A percentile compares a stretch with the other conserved stretches of the same genome.
Evolutionary conservation across 108 stramenopile genomes (phyloP).

Genomic region (Fistulifera pelliculosa): DNA sequence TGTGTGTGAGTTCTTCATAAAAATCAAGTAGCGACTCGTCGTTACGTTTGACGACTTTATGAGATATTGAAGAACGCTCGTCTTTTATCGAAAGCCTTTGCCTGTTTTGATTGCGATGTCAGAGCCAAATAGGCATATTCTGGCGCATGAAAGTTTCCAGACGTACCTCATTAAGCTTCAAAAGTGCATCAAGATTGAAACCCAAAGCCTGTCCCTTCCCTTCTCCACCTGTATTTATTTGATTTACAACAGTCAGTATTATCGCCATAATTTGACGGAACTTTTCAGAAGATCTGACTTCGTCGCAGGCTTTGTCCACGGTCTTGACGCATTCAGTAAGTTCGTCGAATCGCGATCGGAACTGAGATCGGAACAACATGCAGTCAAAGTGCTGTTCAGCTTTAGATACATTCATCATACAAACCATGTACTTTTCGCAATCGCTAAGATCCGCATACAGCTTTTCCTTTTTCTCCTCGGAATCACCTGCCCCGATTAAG

Average conservation of each 20-base stretch:
- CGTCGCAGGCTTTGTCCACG: slow-evolving; percentile 74
- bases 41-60: slow-evolving; percentile 69
- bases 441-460: slow-evolving; percentile 55
- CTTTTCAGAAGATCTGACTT: slow-evolving; percentile 53
- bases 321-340: slow-evolving; percentile 41
- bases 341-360: slow-evolving; percentile 62
- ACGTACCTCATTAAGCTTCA: slow-evolving; percentile 86
- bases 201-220: slow-evolving; percentile 70
- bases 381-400: slow-evolving; percentile 63
- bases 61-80: slow-evolving; percentile 89
- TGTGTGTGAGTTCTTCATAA: slow-evolving; percentile 53
- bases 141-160: too few species aligned
- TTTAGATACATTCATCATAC: slow-evolving; percentile 56
- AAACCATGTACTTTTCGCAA: slow-evolving; percentile 79
- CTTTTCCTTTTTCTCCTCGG: slow-evolving; percentile 27
- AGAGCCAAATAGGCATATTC: too few species aligned
- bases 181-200: slow-evolving; percentile 88
- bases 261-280: slow-evolving; percentile 84
- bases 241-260: slow-evolving; percentile 86
- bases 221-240: slow-evolving; percentile 85
- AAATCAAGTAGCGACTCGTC: slow-evolving; percentile 54
- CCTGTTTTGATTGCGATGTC: slow-evolving; percentile 26
- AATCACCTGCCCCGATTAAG: slow-evolving; percentile 42
- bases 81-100: slow-evolving; percentile 97
- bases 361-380: slow-evolving; percentile 76